Evolutionary conservation across 257 asterid genomes (phyloP).

Genomic region (Verbena officinalis): DNA sequence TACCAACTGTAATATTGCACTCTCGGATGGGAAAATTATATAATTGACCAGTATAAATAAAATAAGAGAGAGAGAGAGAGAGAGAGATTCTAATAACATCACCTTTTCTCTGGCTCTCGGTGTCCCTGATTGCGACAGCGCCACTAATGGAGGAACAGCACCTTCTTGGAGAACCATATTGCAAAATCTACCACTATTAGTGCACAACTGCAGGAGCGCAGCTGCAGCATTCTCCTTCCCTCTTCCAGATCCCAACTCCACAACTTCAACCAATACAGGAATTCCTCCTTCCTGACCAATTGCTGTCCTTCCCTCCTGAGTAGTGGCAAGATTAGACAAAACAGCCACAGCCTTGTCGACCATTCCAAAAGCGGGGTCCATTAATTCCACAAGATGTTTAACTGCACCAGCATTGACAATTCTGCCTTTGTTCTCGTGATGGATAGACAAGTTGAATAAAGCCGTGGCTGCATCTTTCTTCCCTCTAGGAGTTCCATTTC

Average conservation of each 20-base stretch:
- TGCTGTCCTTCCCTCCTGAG: constrained; percentile 52
- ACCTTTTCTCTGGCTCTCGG: constrained; percentile 76
- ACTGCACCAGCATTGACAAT: constrained; percentile 70
- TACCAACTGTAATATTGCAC: no score
- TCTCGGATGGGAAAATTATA: no score
- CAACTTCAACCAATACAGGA: constrained; percentile 66
- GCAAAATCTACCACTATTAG: constrained; percentile 55
- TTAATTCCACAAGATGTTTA: constrained; percentile 56
- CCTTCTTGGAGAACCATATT: constrained; percentile 63
- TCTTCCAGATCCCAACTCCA: constrained; percentile 64
- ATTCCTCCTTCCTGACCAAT: constrained; percentile 61
- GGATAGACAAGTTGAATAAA: constrained; percentile 57
- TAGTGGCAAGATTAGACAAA: constrained; percentile 61
- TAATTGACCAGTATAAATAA: no score
- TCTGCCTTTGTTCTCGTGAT: constrained; percentile 59
- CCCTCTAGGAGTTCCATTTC: constrained; percentile 67
- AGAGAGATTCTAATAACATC: background rate
- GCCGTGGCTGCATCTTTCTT: constrained; percentile 74
- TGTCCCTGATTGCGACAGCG: constrained; percentile 59
- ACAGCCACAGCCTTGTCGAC: constrained; percentile 74
- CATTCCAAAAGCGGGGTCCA: constrained; percentile 75
- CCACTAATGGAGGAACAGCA: constrained; percentile 66
- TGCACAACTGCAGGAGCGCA: constrained; percentile 64
- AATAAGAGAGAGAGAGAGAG: no score
- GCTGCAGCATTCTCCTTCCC: constrained; percentile 78